These are phyloP conservation scores for Zizania latifolia DNA, from an alignment of 176 grass and related monocot species.

Conservation along the genomic window DNA sequence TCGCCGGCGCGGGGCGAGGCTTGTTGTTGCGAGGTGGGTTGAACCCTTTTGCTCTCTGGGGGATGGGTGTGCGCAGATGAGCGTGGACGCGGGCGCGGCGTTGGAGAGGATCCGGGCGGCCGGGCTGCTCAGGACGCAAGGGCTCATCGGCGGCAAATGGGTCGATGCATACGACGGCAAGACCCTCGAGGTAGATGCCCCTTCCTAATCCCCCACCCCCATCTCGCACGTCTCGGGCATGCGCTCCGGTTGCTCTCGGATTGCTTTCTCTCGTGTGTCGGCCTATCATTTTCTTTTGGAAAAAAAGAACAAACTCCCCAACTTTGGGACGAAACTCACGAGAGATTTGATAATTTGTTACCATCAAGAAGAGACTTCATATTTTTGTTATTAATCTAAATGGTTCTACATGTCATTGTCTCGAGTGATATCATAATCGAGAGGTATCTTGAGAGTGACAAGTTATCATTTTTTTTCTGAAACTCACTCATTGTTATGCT, in stretches of 20 bases:
- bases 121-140: constrained; percentile 68
- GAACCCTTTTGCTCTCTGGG: background rate
- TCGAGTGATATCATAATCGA: no score
- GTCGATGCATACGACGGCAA: constrained; percentile 83
- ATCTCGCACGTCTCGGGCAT: no score
- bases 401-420: no score
- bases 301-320: background rate
- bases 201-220: background rate
- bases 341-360: no score
- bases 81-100: constrained; percentile 45
- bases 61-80: constrained; percentile 48
- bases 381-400: no score
- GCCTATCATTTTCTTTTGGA: background rate
- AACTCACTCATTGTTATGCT: no score
- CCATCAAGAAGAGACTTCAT: no score
- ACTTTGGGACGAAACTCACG: background rate
- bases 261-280: background rate
- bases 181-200: constrained; percentile 51
- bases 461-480: no score
- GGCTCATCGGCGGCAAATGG: constrained; percentile 80
- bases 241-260: background rate
- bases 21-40: background rate
- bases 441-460: no score
- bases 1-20: background rate
- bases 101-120: constrained; percentile 53